Evolutionary conservation across 352 stramenopile genomes (phyloP).

Genomic region (Phytophthora fragariaefolia): DNA sequence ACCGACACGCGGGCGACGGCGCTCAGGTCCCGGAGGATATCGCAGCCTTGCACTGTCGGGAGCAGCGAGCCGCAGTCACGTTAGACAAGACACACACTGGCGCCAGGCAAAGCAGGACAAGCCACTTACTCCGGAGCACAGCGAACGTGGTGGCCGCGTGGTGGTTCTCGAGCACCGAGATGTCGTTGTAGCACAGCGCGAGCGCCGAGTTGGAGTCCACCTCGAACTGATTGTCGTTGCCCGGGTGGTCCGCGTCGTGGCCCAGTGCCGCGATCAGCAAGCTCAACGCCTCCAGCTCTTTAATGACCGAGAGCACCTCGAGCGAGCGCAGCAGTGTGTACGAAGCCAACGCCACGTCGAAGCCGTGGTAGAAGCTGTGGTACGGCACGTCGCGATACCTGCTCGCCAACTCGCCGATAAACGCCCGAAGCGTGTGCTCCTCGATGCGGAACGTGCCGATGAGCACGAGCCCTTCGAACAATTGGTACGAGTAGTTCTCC

Average conservation of each 20-base stretch:
- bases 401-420: slow-evolving; percentile 59
- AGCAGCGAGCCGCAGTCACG: slow-evolving; percentile 1
- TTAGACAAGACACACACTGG: slow-evolving; percentile 13
- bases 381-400: slow-evolving; percentile 80
- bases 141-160: slow-evolving; percentile 82
- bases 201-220: slow-evolving; percentile 78
- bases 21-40: slow-evolving; percentile 68
- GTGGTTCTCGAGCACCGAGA: slow-evolving; percentile 90
- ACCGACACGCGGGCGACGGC: slow-evolving; percentile 48
- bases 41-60: slow-evolving; percentile 47
- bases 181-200: slow-evolving; percentile 91
- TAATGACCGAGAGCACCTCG: slow-evolving; percentile 67
- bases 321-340: slow-evolving; percentile 69
- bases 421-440: slow-evolving; percentile 46
- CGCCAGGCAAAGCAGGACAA: neutral
- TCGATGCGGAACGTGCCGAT: slow-evolving; percentile 78
- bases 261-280: slow-evolving; percentile 83
- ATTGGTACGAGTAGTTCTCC: slow-evolving; percentile 59
- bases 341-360: slow-evolving; percentile 74
- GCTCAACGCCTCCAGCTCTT: slow-evolving; percentile 76
- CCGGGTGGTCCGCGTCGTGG: slow-evolving; percentile 90
- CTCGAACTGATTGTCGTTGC: slow-evolving; percentile 92
- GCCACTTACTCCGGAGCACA: slow-evolving; percentile 57
- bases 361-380: slow-evolving; percentile 89
- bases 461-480: slow-evolving; percentile 69